A percentile compares a stretch with the other conserved stretches of the same genome.
phyloP scores from a whole-genome alignment of 805 yeast genomes.

The Limtongia smithiae region DNA sequence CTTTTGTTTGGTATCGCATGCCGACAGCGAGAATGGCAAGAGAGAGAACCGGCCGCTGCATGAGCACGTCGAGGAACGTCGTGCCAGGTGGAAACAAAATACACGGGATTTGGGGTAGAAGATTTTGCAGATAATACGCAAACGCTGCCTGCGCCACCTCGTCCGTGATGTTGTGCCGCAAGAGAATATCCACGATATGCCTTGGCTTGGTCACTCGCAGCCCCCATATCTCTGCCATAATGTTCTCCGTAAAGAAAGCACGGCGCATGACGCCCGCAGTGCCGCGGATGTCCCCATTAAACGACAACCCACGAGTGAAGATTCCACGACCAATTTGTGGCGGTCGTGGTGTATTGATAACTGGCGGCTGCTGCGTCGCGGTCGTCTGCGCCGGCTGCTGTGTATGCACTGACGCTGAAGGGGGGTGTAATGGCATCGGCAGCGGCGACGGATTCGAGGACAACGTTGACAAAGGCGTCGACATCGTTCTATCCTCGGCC shows the following conservation, averaged over 20 bases:
- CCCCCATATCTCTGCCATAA: too few species aligned
- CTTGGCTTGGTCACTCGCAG: constrained; percentile 4
- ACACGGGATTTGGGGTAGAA: constrained; percentile 3
- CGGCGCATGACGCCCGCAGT: neutral
- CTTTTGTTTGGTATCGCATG: neutral
- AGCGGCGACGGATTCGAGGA: neutral
- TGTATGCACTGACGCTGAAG: neutral
- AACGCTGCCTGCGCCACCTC: neutral
- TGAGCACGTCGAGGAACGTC: neutral
- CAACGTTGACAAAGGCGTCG: neutral
- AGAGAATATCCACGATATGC: neutral
- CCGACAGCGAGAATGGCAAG: constrained; percentile 1
- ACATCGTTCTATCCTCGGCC: too few species aligned
- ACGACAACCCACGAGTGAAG: neutral
- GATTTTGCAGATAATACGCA: neutral
- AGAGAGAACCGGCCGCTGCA: constrained; percentile 3
- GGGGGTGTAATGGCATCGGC: neutral
- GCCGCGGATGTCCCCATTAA: neutral
- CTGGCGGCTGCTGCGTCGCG: neutral
- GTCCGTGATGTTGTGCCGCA: neutral
- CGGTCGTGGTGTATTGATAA: too few species aligned
- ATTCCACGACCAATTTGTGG: neutral
- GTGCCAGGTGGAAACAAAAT: neutral
- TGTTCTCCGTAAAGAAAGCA: too few species aligned
- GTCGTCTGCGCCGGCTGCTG: neutral